A percentile compares a stretch with the other conserved stretches of the same genome.
Evolutionary conservation across 805 yeast species (phyloP).

Genomic region (Myxozyma neotropica): DNA sequence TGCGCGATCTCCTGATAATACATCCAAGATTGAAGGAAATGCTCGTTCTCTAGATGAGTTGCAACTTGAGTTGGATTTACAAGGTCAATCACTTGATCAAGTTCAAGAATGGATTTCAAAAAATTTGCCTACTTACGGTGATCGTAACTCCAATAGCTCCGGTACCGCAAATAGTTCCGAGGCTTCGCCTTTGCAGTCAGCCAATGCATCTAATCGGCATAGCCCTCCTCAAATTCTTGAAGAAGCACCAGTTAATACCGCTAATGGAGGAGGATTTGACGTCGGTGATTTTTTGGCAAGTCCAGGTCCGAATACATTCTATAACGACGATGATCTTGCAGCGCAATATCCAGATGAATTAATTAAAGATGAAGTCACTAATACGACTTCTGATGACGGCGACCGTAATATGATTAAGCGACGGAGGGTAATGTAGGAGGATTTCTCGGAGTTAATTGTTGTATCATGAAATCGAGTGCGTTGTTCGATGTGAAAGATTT

Average conservation of each 20-base stretch:
- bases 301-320: conserved; percentile 17
- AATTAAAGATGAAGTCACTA: conserved; percentile 1
- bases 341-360: conserved; percentile 12
- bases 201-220: background rate
- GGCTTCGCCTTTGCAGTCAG: background rate
- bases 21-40: conserved; percentile 17
- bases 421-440: conserved; percentile 3
- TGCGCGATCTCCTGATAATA: conserved; percentile 1
- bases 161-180: background rate
- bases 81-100: conserved; percentile 39
- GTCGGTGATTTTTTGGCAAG: conserved; percentile 38
- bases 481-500: too few relatives aligned
- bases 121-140: conserved; percentile 13
- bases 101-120: conserved; percentile 41
- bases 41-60: conserved; percentile 35
- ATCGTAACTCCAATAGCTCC: background rate
- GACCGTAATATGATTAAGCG: conserved; percentile 3
- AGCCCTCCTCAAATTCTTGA: background rate
- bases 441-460: background rate
- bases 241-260: background rate
- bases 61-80: conserved; percentile 36
- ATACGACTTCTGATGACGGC: background rate
- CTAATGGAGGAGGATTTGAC: conserved; percentile 26
- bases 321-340: conserved; percentile 17
- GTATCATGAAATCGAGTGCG: background rate